Evolutionary conservation across 495 filamentous ascomycete species (phyloP).

Genomic region (Terfezia boudieri): DNA sequence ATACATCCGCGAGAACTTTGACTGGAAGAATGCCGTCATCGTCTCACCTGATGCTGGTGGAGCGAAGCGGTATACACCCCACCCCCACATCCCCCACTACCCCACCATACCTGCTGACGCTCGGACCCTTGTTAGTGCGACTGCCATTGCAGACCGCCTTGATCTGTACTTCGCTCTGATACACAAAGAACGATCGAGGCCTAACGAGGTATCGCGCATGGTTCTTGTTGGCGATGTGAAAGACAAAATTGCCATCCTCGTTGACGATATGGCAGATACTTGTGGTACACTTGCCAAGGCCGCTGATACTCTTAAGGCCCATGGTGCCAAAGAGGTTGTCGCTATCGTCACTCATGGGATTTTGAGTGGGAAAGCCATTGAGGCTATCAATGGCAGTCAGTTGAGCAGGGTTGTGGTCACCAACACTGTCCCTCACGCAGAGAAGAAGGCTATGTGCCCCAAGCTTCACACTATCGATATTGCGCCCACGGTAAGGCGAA

Average conservation of each 20-base stretch:
- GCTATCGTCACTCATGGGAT: constrained; percentile 96
- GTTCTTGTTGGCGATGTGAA: constrained; percentile 65
- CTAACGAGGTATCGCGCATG: constrained; percentile 93
- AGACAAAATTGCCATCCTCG: constrained; percentile 33
- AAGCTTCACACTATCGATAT: constrained; percentile 84
- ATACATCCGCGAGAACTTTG: constrained; percentile 75
- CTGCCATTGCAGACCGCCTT: constrained; percentile 85
- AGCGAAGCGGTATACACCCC: constrained; percentile 57
- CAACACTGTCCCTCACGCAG: constrained; percentile 81
- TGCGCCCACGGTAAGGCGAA: constrained; percentile 44
- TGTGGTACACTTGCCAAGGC: constrained; percentile 90
- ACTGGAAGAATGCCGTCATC: constrained; percentile 68
- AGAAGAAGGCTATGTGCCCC: constrained; percentile 56
- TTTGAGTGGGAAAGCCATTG: constrained; percentile 73
- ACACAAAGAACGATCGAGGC: constrained; percentile 88
- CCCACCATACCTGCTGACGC: neutral
- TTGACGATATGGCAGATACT: constrained; percentile 75
- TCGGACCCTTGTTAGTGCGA: constrained; percentile 34
- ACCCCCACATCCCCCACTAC: neutral
- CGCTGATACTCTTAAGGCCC: constrained; percentile 70
- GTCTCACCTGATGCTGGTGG: constrained; percentile 93
- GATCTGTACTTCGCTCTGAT: constrained; percentile 95
- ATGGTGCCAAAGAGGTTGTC: constrained; percentile 69
- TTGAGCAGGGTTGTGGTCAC: constrained; percentile 71
- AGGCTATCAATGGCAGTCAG: constrained; percentile 64